These are phyloP conservation scores for Lichtheimia corymbifera DNA, from an alignment of 371 early-diverging fungal species.

Conservation along the genomic window DNA sequence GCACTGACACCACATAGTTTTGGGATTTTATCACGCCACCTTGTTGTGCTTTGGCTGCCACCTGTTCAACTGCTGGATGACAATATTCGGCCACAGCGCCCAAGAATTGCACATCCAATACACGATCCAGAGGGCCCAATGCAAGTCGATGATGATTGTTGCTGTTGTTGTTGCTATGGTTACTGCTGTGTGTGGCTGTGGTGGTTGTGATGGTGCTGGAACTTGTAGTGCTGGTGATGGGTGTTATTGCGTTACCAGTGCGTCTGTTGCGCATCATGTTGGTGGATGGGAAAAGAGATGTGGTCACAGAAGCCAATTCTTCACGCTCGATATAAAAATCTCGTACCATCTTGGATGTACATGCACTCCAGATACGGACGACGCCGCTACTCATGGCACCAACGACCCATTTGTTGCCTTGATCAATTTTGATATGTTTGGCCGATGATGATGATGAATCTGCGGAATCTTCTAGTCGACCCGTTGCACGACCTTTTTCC, in stretches of 20 bases:
- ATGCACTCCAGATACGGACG: conserved; percentile 32
- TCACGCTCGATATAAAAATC: conserved; percentile 23
- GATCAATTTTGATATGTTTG: conserved; percentile 28
- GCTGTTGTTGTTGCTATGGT: neutral
- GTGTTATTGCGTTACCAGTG: neutral
- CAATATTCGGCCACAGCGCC: conserved; percentile 34
- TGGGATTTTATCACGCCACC: conserved; percentile 12
- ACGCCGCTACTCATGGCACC: conserved; percentile 34
- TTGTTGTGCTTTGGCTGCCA: conserved; percentile 20
- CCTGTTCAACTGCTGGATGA: conserved; percentile 29
- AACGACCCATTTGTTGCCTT: conserved; percentile 30
- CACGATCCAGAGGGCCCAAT: conserved; percentile 14
- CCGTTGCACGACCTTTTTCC: conserved; percentile 21
- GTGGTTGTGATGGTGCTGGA: neutral
- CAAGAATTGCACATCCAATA: conserved; percentile 25
- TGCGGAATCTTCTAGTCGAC: conserved; percentile 25
- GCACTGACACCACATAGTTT: conserved; percentile 32
- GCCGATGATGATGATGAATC: conserved; percentile 21
- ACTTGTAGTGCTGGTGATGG: conserved; percentile 1
- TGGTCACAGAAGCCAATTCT: conserved; percentile 9
- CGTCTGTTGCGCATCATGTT: conserved; percentile 9
- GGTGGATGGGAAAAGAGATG: neutral
- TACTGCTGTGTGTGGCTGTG: too few species aligned
- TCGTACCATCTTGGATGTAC: conserved; percentile 19
- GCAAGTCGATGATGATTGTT: conserved; percentile 1